phyloP scores from a whole-genome alignment of 192 early-diverging fungal genomes.

The Rhizophagus prolifer region DNA sequence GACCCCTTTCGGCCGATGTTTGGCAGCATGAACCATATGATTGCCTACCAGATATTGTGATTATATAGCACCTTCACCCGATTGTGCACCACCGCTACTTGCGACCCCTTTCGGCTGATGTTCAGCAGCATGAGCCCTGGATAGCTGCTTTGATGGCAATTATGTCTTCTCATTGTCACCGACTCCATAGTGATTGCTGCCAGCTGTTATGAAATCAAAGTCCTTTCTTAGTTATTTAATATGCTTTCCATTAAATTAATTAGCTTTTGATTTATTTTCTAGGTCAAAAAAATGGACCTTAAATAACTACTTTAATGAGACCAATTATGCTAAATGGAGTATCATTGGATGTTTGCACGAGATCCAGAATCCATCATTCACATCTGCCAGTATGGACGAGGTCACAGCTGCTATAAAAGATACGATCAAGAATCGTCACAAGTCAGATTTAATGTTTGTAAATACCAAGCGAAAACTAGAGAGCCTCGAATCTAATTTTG shows the following conservation, averaged over 20 bases:
- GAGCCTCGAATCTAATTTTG: constrained; percentile 9
- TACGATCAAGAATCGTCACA: constrained; percentile 3
- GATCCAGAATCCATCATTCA: constrained; percentile 11
- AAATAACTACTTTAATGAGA: constrained; percentile 11
- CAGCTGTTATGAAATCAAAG: constrained; percentile 17
- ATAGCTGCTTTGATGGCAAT: too few species aligned
- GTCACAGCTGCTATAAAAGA: constrained; percentile 4
- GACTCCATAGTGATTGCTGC: too few species aligned
- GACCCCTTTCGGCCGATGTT: too few species aligned
- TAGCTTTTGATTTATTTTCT: constrained; percentile 12
- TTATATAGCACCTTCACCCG: too few species aligned
- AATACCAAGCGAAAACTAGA: constrained; percentile 18
- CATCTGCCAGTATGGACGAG: neutral
- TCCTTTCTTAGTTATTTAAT: neutral
- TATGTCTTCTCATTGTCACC: too few species aligned
- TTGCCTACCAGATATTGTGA: too few species aligned
- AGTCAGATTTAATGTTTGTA: constrained; percentile 16
- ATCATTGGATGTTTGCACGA: neutral
- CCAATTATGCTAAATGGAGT: constrained; percentile 18
- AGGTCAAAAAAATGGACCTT: constrained; percentile 10
- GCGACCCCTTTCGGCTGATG: too few species aligned
- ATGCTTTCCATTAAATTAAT: constrained; percentile 5
- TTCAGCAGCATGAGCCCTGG: too few species aligned
- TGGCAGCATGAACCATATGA: too few species aligned
- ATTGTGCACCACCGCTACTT: too few species aligned